Conservation (phyloP, 2,329 filamentous ascomycete species). For the Calonectria leucothoes region DNA sequence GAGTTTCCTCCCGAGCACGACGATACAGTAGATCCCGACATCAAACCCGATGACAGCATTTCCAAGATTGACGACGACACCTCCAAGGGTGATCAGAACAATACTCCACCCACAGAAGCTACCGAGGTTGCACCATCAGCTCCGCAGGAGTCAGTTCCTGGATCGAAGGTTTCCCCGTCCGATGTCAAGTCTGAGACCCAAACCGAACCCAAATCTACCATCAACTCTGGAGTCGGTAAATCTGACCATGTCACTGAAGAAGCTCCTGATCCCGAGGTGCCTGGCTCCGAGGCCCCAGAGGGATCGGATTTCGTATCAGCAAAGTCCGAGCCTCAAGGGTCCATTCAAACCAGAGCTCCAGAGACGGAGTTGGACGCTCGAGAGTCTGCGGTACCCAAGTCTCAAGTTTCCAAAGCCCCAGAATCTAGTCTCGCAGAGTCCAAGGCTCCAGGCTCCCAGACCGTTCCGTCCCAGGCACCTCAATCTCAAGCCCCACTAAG, state of each 20-base stretch:
- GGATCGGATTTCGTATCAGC: constrained; percentile 36
- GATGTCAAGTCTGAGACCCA: not conserved
- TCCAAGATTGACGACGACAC: constrained; percentile 21
- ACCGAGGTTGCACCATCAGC: not conserved
- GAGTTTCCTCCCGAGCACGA: constrained; percentile 26
- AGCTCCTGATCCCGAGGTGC: constrained; percentile 5
- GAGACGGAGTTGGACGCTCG: not conserved
- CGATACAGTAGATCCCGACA: constrained; percentile 14
- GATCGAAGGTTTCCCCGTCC: not conserved
- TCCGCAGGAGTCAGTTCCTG: not conserved
- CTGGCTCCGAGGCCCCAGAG: constrained; percentile 31
- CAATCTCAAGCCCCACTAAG: not conserved
- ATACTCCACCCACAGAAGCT: not conserved
- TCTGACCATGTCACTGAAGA: not conserved
- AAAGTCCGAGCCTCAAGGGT: constrained; percentile 20
- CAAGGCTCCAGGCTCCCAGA: not conserved
- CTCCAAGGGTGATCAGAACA: constrained; percentile 1
- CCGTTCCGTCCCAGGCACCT: not conserved
- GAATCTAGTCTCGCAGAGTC: not conserved
- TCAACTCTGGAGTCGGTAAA: not conserved
- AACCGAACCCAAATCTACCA: not conserved
- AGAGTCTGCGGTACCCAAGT: constrained; percentile 9
- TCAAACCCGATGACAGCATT: constrained; percentile 24
- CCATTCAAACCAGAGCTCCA: not conserved
- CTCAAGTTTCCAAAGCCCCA: constrained; percentile 17